Percentiles rank a stretch among this genome's conserved stretches.
phyloP scores from a whole-genome alignment of 495 filamentous ascomycete genomes.

The Neurospora intermedia region DNA sequence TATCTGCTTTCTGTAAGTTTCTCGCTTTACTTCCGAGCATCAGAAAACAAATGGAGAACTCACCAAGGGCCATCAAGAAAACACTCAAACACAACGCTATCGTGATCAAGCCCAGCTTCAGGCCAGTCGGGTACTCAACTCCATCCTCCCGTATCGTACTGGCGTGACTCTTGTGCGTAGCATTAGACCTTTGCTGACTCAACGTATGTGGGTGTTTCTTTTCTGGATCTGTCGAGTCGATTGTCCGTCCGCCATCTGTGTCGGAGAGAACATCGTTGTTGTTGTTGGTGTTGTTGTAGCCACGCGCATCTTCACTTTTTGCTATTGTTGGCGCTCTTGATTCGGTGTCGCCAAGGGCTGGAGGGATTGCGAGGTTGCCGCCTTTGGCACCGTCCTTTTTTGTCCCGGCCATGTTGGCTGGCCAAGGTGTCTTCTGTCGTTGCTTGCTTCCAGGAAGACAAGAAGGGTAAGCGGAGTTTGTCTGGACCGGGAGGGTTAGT shows the following conservation, averaged over 20 bases:
- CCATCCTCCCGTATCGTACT: conserved; percentile 29
- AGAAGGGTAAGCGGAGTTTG: neutral
- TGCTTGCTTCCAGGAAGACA: neutral
- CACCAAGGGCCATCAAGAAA: conserved; percentile 45
- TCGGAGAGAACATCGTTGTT: neutral
- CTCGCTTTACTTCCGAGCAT: neutral
- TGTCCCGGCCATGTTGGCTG: neutral
- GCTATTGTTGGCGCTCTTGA: neutral
- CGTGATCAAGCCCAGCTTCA: conserved; percentile 36
- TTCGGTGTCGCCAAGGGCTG: neutral
- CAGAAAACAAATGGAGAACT: neutral
- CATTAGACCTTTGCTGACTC: neutral
- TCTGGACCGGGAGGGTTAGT: neutral
- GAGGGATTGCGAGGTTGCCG: neutral
- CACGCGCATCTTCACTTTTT: neutral
- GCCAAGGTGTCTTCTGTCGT: neutral
- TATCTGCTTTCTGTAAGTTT: conserved; percentile 10
- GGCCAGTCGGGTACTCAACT: conserved; percentile 36
- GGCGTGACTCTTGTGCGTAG: neutral
- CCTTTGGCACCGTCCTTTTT: neutral
- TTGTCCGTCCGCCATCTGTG: neutral
- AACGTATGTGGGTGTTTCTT: neutral
- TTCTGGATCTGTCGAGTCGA: neutral
- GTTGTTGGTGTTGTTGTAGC: neutral
- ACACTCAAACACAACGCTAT: conserved; percentile 41